Percentiles rank a stretch among this genome's conserved stretches.
Conservation (phyloP, 2,329 filamentous ascomycete species). For the Neoascochyta sp. region DNA sequence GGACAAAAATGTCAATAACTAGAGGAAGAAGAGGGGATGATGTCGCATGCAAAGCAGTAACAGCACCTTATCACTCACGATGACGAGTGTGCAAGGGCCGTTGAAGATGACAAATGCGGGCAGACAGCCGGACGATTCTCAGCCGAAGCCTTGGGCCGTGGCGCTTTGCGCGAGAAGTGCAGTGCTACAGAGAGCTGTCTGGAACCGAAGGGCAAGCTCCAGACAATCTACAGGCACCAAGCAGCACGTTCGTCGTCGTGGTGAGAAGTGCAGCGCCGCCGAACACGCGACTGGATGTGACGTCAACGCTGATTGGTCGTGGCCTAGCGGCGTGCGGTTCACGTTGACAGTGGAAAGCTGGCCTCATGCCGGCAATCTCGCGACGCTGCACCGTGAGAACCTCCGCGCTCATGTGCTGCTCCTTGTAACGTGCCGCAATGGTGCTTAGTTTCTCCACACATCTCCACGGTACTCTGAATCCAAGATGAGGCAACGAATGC, state of each 20-base stretch:
- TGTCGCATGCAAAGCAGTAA: slow-evolving; percentile 2
- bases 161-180: no score
- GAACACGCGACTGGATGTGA: slow-evolving; percentile 17
- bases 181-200: no score
- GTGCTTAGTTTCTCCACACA: slow-evolving; percentile 14
- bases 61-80: slow-evolving; percentile 8
- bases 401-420: slow-evolving; percentile 6
- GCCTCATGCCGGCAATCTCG: slow-evolving; percentile 29
- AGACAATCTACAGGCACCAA: no score
- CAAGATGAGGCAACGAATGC: slow-evolving; percentile 35
- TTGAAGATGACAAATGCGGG: slow-evolving; percentile 22
- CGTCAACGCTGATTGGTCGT: slow-evolving; percentile 33
- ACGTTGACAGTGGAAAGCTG: slow-evolving; percentile 31
- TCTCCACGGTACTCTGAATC: slow-evolving; percentile 10
- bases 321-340: slow-evolving; percentile 14
- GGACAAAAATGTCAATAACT: no score
- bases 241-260: no score
- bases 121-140: no score
- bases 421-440: slow-evolving; percentile 31
- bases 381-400: slow-evolving; percentile 6
- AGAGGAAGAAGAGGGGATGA: slow-evolving; percentile 2
- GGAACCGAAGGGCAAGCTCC: no score
- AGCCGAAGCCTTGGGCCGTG: no score
- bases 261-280: no score
- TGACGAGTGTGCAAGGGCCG: slow-evolving; percentile 4